Evolutionary conservation across 371 early-diverging fungal genomes (phyloP), one percentile per base, ranked within the genome.

Genomic region (Sporodiniella umbellata): DNA sequence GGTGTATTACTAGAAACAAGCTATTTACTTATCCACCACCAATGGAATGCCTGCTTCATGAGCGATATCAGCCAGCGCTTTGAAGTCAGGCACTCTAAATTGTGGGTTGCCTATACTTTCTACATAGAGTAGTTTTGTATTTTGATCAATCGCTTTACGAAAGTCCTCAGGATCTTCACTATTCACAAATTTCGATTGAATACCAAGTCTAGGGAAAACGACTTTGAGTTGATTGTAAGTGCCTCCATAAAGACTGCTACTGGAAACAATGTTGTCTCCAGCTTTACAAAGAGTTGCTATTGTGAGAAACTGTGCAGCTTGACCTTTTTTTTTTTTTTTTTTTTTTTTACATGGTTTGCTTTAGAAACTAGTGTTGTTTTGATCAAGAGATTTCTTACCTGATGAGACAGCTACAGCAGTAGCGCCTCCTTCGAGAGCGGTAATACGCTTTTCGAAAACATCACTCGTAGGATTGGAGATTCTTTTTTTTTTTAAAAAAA

Each of bases 191-290:
- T 79, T 75, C 60, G 85, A 86, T 4, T 76, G 53, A 53, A 95
- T 89, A 15, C 95, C 95, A 5, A 93, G 65, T 18, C 92, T 79
- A 11, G 92, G 89, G 24, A 95, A 70, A 11, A 79, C 54, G 26
- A 89, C 82, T 75, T 93, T 93, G 75, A 94, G 82, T 66, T 88
- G 89, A 67, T 90, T 93, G 78, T 86, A 89, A 11, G 93, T 90
- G 14, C 93, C 94, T 35, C 94, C 94, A 59, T 93, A 94, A 21
- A 93, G 63, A 55, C 73, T 87, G 14, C 79, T 69, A 23, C 88
- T 82, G 12, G 92, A 67, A 19, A 95, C 81, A 50, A 95, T 88
- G 66, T 92, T 95, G 59, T 92, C 90, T 23, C 93, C 94, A 6
- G 79, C 44, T 45, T 80, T 72, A 52, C 85, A 85, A 35, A 94